Evolutionary conservation across 768 basidiomycete species (phyloP).

Genomic region (Leccinum obscurum): DNA sequence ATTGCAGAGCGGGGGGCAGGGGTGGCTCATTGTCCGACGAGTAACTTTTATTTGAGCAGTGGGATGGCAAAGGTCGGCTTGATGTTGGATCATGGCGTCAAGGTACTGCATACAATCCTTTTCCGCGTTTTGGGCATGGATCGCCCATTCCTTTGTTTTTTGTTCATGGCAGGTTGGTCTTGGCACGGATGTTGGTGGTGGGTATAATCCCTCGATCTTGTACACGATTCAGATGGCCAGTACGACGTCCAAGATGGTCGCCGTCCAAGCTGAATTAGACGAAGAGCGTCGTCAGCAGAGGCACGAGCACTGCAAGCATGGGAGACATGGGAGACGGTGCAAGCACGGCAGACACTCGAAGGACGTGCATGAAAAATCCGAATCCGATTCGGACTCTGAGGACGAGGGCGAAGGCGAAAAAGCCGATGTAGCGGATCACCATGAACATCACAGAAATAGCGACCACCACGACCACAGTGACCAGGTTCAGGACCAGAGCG

Average conservation of each 20-base stretch:
- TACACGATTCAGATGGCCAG: slow-evolving; percentile 72
- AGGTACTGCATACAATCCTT: slow-evolving; percentile 43
- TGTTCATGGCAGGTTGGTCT: slow-evolving; percentile 67
- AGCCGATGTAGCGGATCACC: neutral
- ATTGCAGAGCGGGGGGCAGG: slow-evolving; percentile 66
- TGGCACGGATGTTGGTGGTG: slow-evolving; percentile 89
- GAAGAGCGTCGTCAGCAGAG: slow-evolving; percentile 7
- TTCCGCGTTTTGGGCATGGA: neutral
- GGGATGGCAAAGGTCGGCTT: slow-evolving; percentile 77
- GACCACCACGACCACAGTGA: neutral
- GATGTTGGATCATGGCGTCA: slow-evolving; percentile 79
- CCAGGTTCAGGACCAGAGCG: neutral
- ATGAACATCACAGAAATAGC: neutral
- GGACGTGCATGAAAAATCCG: neutral
- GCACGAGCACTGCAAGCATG: neutral
- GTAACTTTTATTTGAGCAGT: slow-evolving; percentile 87
- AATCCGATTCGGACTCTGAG: neutral
- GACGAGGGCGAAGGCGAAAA: neutral
- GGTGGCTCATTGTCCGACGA: slow-evolving; percentile 90
- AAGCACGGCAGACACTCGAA: neutral
- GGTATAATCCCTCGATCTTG: slow-evolving; percentile 78
- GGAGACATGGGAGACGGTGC: neutral
- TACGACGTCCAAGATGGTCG: slow-evolving; percentile 74
- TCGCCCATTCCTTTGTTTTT: neutral
- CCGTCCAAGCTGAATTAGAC: slow-evolving; percentile 41